Evolutionary conservation across 352 stramenopile species (phyloP).

Genomic region (Pythium chondricola): DNA sequence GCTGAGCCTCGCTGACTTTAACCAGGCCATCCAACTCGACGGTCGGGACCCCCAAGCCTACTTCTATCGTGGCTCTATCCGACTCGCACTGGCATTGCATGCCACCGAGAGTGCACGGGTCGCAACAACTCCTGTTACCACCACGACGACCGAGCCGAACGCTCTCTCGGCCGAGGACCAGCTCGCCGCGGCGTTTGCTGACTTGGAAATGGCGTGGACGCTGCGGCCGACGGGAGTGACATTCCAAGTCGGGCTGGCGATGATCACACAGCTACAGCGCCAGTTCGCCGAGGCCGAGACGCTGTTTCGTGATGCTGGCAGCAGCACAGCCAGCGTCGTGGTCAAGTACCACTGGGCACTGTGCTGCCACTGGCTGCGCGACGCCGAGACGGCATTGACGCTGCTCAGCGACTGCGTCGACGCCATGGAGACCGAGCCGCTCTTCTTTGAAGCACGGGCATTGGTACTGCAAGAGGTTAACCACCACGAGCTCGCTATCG

Average conservation of each 20-base stretch:
- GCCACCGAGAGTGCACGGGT: constrained; percentile 12
- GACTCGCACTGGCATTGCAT: constrained; percentile 54
- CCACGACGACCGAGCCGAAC: not conserved
- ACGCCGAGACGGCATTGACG: constrained; percentile 36
- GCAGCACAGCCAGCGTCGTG: constrained; percentile 32
- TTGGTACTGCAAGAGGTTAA: constrained; percentile 56
- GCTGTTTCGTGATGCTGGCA: constrained; percentile 32
- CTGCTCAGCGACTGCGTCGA: constrained; percentile 54
- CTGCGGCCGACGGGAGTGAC: constrained; percentile 30
- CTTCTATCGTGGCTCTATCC: constrained; percentile 68
- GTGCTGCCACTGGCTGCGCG: constrained; percentile 39
- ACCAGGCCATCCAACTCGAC: constrained; percentile 65
- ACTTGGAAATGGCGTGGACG: constrained; percentile 76
- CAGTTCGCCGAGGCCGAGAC: constrained; percentile 29
- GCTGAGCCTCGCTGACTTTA: constrained; percentile 60
- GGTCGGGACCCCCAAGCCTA: constrained; percentile 67
- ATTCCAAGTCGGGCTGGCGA: constrained; percentile 68
- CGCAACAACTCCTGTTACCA: not conserved
- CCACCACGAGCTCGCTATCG: constrained; percentile 39
- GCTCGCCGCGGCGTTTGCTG: constrained; percentile 59
- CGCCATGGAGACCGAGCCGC: constrained; percentile 37
- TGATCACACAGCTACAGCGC: constrained; percentile 65
- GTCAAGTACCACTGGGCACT: constrained; percentile 65
- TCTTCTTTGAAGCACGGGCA: constrained; percentile 52
- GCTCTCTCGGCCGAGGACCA: constrained; percentile 30